Base-by-base conservation (phyloP, 2,329 filamentous ascomycete genomes). In the Aspergillus sp. region DNA sequence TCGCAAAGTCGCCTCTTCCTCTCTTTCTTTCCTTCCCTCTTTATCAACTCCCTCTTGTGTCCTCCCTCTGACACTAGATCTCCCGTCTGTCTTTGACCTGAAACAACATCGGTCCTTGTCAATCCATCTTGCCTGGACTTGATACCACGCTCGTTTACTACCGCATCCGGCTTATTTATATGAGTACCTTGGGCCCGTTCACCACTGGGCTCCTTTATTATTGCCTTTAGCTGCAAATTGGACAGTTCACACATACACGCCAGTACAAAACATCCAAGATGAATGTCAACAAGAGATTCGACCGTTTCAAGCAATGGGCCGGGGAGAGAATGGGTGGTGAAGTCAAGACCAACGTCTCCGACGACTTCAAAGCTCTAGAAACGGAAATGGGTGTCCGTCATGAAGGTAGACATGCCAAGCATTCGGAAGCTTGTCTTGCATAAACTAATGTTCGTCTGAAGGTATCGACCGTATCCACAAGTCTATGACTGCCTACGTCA, bases 251-350 rank as follows among this genome's bases (percentile, higher is more conserved):
- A 27, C 19, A 6, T 20, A 42, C 48, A 6, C 20, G 39, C 48
- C 34, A 52, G 33, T 37, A 46, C 40, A 27, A 37, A 30, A 15
- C 13, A 53, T 19, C 44, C 69, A 78, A 58, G 34, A 85, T 85
- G 83, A 85, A 86, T 68, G 80, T 87, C 74, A 87, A 86, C 77
- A 96, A 96, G 82, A 96, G 96, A 75, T 86, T 98, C 73, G 93
- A 93, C 78, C 89, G 93, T 71, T 88, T 96, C 81, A 96, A 93
- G 81, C 93, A 98, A 88, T 98, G 93, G 93, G 91, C 93, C 39
- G 91, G 91, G 66, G 93, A 98, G 80, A 91, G 93, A 78, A 96
- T 98, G 90, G 93, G 93, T 68, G 86, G 86, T 64, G 93, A 97
- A 77, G 84, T 88, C 77, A 95, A 92, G 79, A 97, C 93, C 9